Conservation (phyloP, 805 yeast species). For the Wickerhamomyces subpelliculosus region DNA sequence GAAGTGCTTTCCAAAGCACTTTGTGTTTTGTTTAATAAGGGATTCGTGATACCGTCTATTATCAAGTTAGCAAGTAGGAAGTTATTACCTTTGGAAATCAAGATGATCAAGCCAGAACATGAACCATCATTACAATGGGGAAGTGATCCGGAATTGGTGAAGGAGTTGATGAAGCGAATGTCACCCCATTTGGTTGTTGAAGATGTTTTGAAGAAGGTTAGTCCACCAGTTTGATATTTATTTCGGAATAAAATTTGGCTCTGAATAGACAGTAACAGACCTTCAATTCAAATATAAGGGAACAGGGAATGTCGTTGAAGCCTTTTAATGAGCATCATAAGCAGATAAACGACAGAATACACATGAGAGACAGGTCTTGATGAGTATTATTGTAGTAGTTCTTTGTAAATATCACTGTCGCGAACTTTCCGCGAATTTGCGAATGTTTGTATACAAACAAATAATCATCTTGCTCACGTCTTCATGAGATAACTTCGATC, state of each 20-base stretch:
- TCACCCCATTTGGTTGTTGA: slow-evolving; percentile 43
- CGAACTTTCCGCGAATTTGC: too few relatives aligned
- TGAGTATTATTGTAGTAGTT: too few relatives aligned
- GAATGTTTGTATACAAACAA: too few relatives aligned
- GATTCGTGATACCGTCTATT: slow-evolving; percentile 45
- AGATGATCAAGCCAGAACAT: slow-evolving; percentile 29
- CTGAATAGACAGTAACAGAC: neutral
- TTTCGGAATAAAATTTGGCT: neutral
- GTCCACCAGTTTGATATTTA: slow-evolving; percentile 31
- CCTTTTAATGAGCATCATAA: too few relatives aligned
- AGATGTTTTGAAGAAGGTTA: slow-evolving; percentile 42
- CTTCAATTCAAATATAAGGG: too few relatives aligned
- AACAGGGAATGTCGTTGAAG: too few relatives aligned
- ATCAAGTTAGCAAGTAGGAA: slow-evolving; percentile 44
- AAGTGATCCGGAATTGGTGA: slow-evolving; percentile 37
- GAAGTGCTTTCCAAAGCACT: slow-evolving; percentile 31
- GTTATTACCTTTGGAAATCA: slow-evolving; percentile 41
- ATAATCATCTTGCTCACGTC: too few relatives aligned
- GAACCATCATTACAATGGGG: slow-evolving; percentile 54
- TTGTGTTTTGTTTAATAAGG: slow-evolving; percentile 33
- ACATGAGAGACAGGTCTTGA: too few relatives aligned
- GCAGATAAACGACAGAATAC: too few relatives aligned
- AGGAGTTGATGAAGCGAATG: slow-evolving; percentile 36
- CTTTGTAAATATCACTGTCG: too few relatives aligned
- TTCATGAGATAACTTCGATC: too few relatives aligned